Conservation (phyloP, 176 grass and related monocot genomes). For the bread wheat (Triticum aestivum) region IWGSC_CS_RefSeq_v2.1 NC_057795.1:63892905-63893404, state of each 20-base stretch:
- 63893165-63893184: slow-evolving; percentile 78
- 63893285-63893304: slow-evolving; percentile 82
- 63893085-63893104: slow-evolving; percentile 30
- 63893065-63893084: slow-evolving; percentile 72
- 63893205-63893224: slow-evolving; percentile 77
- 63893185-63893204: slow-evolving; percentile 73
- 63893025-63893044: slow-evolving; percentile 59
- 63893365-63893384: slow-evolving; percentile 83
- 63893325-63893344: slow-evolving; percentile 68
- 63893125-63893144: slow-evolving; percentile 93
- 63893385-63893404: slow-evolving; percentile 83
- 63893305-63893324: slow-evolving; percentile 77
- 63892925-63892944: slow-evolving; percentile 66
- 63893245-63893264: slow-evolving; percentile 91
- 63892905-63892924: slow-evolving; percentile 67
- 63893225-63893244: slow-evolving; percentile 81
- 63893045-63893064: slow-evolving; percentile 87
- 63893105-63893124: slow-evolving; percentile 87
- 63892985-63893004: slow-evolving; percentile 52
- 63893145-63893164: slow-evolving; percentile 77
- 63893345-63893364: slow-evolving; percentile 73
- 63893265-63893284: slow-evolving; percentile 75
- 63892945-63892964: slow-evolving; percentile 86
- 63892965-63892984: slow-evolving; percentile 66
- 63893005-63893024: slow-evolving; percentile 47